phyloP scores from a whole-genome alignment of 1,284 basidiomycete genomes.

The Cutaneotrichosporon sp. region DNA sequence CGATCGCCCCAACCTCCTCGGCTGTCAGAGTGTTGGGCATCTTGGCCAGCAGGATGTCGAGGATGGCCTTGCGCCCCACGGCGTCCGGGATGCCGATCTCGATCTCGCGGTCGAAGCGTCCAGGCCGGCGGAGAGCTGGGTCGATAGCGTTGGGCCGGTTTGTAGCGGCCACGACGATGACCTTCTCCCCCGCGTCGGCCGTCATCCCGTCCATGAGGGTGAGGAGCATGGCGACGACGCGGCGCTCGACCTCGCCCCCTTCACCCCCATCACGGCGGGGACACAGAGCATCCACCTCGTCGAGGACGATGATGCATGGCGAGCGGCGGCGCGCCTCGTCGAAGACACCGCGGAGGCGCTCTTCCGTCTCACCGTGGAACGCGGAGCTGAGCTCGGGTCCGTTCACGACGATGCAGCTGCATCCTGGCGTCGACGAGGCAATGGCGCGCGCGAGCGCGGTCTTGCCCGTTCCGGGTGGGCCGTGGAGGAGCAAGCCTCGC shows the following conservation, averaged over 20 bases:
- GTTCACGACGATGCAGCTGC: conserved; percentile 83
- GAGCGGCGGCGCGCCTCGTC: conserved; percentile 74
- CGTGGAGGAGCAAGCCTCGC: conserved; percentile 84
- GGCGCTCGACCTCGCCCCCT: conserved; percentile 90
- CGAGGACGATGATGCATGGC: conserved; percentile 91
- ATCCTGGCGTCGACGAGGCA: conserved; percentile 70
- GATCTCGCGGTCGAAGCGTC: conserved; percentile 94
- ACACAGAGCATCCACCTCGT: conserved; percentile 95
- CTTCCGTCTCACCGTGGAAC: conserved; percentile 96
- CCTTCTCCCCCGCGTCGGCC: conserved; percentile 57
- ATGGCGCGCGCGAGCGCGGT: conserved; percentile 90
- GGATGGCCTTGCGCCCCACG: conserved; percentile 76
- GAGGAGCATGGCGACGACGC: conserved; percentile 92
- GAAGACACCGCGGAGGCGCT: conserved; percentile 85
- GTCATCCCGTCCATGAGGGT: conserved; percentile 94
- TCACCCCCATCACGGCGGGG: conserved; percentile 81
- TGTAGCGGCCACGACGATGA: conserved; percentile 95
- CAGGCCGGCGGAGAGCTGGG: conserved; percentile 89
- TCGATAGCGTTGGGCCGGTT: conserved; percentile 98
- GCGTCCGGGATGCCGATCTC: conserved; percentile 95
- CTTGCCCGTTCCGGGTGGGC: conserved; percentile 92
- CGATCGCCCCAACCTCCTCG: conserved; percentile 66
- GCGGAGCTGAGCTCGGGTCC: conserved; percentile 93
- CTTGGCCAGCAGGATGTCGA: conserved; percentile 75
- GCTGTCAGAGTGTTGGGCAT: conserved; percentile 73